Percentiles rank a stretch among this genome's conserved stretches.
phyloP scores from a whole-genome alignment of 371 early-diverging fungal species.

The Circinella minor region DNA sequence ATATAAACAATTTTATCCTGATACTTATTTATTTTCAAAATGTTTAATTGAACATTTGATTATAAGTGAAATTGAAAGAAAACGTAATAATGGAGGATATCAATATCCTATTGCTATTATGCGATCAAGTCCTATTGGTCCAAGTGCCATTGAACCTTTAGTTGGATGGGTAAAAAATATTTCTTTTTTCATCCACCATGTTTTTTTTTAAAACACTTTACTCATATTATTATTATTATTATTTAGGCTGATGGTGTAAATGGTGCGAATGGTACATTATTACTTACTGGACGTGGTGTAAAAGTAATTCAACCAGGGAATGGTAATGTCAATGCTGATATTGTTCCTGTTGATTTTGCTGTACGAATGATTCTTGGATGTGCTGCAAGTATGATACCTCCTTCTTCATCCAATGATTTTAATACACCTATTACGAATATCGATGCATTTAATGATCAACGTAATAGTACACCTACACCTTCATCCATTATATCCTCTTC shows the following conservation, averaged over 20 bases:
- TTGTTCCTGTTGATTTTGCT: constrained; percentile 61
- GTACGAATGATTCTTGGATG: constrained; percentile 51
- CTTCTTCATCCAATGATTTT: constrained; percentile 14
- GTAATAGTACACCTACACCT: neutral
- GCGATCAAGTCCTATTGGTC: constrained; percentile 58
- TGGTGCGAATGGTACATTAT: constrained; percentile 52
- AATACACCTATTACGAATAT: neutral
- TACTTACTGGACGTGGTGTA: constrained; percentile 45
- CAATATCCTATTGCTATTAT: constrained; percentile 58
- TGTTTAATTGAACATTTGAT: constrained; percentile 62
- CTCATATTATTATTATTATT: no score
- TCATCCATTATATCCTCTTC: constrained; percentile 3
- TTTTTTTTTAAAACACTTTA: no score
- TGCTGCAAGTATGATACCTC: constrained; percentile 29
- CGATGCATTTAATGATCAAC: constrained; percentile 3
- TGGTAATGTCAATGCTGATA: constrained; percentile 48
- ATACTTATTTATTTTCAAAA: constrained; percentile 61
- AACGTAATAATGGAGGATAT: constrained; percentile 22
- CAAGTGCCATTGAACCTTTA: constrained; percentile 57
- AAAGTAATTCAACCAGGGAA: constrained; percentile 39
- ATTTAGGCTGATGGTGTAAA: constrained; percentile 61
- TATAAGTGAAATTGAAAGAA: constrained; percentile 45
- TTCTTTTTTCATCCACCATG: neutral
- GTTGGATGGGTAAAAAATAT: constrained; percentile 58
- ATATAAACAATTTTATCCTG: constrained; percentile 42